These are phyloP conservation scores for Ceratocystis ficicola DNA, from an alignment of 2,329 filamentous ascomycete species.

Conservation along the genomic window DNA sequence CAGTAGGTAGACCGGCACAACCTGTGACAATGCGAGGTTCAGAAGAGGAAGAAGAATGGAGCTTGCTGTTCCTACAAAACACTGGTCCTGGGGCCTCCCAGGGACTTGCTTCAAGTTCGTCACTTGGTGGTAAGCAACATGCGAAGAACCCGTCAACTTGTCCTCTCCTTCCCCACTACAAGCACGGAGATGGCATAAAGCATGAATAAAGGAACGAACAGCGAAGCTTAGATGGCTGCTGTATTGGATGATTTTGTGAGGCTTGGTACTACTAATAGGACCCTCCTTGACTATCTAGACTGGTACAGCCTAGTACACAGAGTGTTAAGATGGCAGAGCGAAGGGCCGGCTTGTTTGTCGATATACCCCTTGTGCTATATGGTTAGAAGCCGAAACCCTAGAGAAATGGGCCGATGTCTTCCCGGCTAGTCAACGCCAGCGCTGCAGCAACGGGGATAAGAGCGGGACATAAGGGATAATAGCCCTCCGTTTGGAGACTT, in stretches of 20 bases:
- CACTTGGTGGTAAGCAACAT: background rate
- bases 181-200: background rate
- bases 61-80: background rate
- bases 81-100: background rate
- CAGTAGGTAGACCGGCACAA: background rate
- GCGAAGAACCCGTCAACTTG: background rate
- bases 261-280: background rate
- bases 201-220: background rate
- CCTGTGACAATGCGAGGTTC: background rate
- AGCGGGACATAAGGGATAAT: background rate
- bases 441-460: background rate
- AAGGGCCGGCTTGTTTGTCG: too few species aligned
- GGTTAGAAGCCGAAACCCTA: background rate
- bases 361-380: too few species aligned
- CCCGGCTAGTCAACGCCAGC: too few species aligned
- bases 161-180: background rate
- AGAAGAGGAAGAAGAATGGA: background rate
- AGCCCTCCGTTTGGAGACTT: background rate
- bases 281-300: background rate
- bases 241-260: conserved; percentile 2
- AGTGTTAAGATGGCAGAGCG: background rate
- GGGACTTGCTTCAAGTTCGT: background rate
- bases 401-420: background rate
- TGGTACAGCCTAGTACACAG: background rate
- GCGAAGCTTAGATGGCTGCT: background rate